These are phyloP conservation scores for Xylaria flabelliformis DNA, from an alignment of 495 filamentous ascomycete species.

Conservation along the genomic window DNA sequence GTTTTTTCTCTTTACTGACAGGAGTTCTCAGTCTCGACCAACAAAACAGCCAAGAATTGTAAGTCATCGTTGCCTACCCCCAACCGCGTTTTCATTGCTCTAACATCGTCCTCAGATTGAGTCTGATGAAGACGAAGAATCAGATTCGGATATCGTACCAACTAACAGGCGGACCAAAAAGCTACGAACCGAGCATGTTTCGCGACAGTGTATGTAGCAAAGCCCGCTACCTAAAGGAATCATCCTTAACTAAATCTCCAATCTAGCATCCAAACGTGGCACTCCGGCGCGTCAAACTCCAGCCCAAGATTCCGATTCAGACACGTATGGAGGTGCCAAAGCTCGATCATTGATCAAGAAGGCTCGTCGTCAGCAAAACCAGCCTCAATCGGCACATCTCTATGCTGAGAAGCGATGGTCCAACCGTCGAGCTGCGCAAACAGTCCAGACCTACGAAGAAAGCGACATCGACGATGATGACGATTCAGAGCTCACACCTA, in stretches of 20 bases:
- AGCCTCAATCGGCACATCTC: conserved; percentile 60
- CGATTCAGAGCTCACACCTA: conserved; percentile 62
- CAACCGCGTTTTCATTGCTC: conserved; percentile 9
- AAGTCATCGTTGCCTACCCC: conserved; percentile 35
- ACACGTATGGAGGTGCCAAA: conserved; percentile 78
- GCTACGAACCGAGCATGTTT: conserved; percentile 57
- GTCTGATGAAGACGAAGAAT: conserved; percentile 73
- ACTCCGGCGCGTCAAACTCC: conserved; percentile 66
- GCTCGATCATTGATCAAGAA: conserved; percentile 72
- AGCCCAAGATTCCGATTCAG: conserved; percentile 68
- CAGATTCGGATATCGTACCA: conserved; percentile 67
- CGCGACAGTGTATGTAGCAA: conserved; percentile 52
- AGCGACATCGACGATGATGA: conserved; percentile 79
- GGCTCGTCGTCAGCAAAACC: conserved; percentile 68
- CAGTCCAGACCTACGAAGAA: conserved; percentile 84
- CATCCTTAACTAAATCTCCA: conserved; percentile 36
- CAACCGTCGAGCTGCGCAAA: conserved; percentile 77
- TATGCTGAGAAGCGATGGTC: conserved; percentile 87
- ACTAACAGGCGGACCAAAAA: conserved; percentile 56
- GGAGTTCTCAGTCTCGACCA: conserved; percentile 53
- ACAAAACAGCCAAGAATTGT: conserved; percentile 59
- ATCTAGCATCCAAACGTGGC: conserved; percentile 68
- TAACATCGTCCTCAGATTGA: conserved; percentile 55
- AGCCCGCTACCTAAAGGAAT: conserved; percentile 5
- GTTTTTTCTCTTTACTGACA: conserved; percentile 42